These are phyloP conservation scores for Lenzites betulinus DNA, from an alignment of 768 basidiomycete genomes.

Conservation along the genomic window DNA sequence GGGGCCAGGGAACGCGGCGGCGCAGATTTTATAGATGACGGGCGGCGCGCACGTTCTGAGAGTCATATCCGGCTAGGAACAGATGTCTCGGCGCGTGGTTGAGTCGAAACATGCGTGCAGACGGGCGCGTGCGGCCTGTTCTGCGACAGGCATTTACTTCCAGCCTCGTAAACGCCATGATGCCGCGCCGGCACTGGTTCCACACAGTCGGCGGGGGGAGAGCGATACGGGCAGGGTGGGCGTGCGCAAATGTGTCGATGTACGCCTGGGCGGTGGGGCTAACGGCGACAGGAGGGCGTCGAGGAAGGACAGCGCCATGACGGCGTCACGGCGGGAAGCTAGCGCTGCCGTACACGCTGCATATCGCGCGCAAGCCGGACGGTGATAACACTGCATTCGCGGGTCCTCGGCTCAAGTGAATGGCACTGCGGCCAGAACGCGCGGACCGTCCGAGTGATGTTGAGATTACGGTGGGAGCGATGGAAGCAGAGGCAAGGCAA, in stretches of 20 bases:
- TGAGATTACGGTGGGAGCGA: not conserved
- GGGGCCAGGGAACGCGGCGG: not conserved
- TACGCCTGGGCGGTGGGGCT: conserved; percentile 3
- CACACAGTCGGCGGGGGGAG: not conserved
- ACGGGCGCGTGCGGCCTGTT: not conserved
- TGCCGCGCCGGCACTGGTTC: not conserved
- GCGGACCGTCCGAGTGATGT: not conserved
- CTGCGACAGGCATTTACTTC: not conserved
- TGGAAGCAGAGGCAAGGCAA: not conserved
- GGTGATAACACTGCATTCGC: not conserved
- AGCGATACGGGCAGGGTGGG: too few relatives aligned
- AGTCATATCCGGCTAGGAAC: not conserved
- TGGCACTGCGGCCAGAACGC: not conserved
- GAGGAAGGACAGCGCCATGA: not conserved
- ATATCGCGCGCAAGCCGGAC: not conserved
- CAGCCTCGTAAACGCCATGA: conserved; percentile 1
- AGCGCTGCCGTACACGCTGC: not conserved
- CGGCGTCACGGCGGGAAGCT: not conserved
- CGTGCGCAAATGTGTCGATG: not conserved
- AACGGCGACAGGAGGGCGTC: conserved; percentile 13
- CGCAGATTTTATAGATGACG: conserved; percentile 3
- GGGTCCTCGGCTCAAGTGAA: not conserved
- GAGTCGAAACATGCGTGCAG: not conserved
- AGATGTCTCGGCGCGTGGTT: not conserved
- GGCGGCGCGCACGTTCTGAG: not conserved